These are phyloP conservation scores for Saxispiralis lemnorum DNA, from an alignment of 495 filamentous ascomycete species.

Conservation along the genomic window DNA sequence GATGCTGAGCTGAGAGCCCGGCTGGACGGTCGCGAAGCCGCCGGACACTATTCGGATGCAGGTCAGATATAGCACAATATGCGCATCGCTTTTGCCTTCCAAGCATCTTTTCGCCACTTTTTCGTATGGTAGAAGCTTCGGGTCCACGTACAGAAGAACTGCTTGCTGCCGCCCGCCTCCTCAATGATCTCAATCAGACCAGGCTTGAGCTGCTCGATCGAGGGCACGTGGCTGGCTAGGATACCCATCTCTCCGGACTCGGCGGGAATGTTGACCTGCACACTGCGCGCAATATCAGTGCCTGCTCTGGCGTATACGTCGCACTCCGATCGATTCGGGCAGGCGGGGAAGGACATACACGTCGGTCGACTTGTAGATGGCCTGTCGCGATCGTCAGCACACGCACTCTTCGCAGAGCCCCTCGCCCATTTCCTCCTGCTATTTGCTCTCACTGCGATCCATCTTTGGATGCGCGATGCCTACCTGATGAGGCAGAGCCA, in stretches of 20 bases:
- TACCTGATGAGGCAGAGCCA: conserved; percentile 97
- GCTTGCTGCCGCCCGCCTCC: conserved; percentile 82
- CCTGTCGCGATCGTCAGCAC: conserved; percentile 25
- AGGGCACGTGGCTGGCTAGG: conserved; percentile 94
- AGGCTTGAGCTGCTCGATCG: conserved; percentile 96
- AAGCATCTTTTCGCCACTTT: background rate
- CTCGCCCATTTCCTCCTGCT: background rate
- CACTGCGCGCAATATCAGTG: conserved; percentile 29
- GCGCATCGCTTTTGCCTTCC: background rate
- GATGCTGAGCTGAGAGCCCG: conserved; percentile 85
- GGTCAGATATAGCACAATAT: background rate
- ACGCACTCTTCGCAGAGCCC: no score
- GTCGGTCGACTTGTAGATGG: conserved; percentile 58
- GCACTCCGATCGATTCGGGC: background rate
- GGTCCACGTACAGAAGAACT: conserved; percentile 78
- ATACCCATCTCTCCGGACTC: conserved; percentile 99
- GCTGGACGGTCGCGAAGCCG: conserved; percentile 92
- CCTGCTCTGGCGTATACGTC: background rate
- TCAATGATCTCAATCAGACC: conserved; percentile 90
- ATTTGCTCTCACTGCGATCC: background rate
- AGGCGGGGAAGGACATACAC: conserved; percentile 38
- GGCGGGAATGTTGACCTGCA: conserved; percentile 97
- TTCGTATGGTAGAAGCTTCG: background rate
- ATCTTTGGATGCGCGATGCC: conserved; percentile 15
- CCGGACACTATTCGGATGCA: conserved; percentile 55